Conservation (phyloP, 495 filamentous ascomycete genomes). For the Penicillium arizonense region DNA sequence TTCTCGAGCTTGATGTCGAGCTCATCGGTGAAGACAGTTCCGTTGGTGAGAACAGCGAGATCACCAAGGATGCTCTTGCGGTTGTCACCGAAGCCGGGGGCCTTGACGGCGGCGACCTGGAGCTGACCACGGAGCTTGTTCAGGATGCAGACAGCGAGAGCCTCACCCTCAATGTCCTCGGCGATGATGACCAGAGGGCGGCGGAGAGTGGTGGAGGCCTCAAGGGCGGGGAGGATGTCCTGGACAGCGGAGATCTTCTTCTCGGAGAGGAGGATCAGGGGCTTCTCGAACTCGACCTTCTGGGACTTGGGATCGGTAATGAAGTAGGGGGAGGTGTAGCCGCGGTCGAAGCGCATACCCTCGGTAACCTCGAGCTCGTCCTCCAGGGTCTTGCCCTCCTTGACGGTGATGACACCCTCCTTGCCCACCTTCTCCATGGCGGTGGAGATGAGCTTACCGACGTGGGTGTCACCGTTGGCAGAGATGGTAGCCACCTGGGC, state of each 20-base stretch:
- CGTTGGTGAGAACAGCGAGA: constrained; percentile 91
- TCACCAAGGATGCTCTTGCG: constrained; percentile 99
- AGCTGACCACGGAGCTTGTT: constrained; percentile 99
- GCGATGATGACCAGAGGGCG: constrained; percentile 97
- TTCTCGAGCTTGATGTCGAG: constrained; percentile 99
- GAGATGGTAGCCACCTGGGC: constrained; percentile 98
- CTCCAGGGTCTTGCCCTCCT: constrained; percentile 98
- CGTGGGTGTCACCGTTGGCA: constrained; percentile 94
- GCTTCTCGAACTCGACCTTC: constrained; percentile 99
- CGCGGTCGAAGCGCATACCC: constrained; percentile 99
- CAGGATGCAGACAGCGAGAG: constrained; percentile 95
- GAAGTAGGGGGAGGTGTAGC: constrained; percentile 98
- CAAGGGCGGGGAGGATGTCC: constrained; percentile 96
- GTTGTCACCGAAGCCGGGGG: constrained; percentile 99
- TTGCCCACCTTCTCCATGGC: constrained; percentile 99
- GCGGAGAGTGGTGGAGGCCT: constrained; percentile 92
- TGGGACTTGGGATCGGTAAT: constrained; percentile 98
- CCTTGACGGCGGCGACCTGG: constrained; percentile 98
- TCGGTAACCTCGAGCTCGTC: constrained; percentile 98
- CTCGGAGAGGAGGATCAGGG: constrained; percentile 94
- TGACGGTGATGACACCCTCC: constrained; percentile 99
- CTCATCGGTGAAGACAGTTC: constrained; percentile 96
- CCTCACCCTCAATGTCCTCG: constrained; percentile 98
- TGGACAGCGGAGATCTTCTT: constrained; percentile 99
- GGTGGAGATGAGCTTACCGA: constrained; percentile 91